Evolutionary conservation across 2,329 filamentous ascomycete species (phyloP).

Genomic region (Microdochium paspali): DNA sequence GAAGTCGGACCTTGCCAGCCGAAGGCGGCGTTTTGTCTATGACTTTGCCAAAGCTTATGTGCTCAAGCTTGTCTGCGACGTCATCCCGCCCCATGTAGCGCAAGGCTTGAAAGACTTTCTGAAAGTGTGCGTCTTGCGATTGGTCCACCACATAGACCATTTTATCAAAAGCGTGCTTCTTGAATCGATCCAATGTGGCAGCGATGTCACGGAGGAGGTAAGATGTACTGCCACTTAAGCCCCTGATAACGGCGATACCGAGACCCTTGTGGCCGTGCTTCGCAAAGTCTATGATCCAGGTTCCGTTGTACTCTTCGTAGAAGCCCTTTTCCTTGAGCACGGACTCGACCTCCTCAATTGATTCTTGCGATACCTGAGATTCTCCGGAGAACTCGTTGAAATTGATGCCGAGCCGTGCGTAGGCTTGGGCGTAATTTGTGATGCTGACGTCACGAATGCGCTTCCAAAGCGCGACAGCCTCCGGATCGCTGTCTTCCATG

Average conservation of each 20-base stretch:
- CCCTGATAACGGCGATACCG: conserved; percentile 56
- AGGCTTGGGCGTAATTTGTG: conserved; percentile 41
- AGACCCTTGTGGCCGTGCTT: conserved; percentile 61
- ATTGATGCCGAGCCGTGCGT: conserved; percentile 42
- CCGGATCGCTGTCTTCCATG: conserved; percentile 47
- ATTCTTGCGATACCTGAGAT: conserved; percentile 46
- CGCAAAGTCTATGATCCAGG: conserved; percentile 58
- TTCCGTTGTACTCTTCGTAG: conserved; percentile 48
- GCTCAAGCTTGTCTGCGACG: conserved; percentile 20
- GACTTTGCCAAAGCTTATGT: conserved; percentile 37
- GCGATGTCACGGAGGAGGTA: conserved; percentile 65
- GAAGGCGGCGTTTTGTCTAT: conserved; percentile 31
- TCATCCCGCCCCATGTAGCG: conserved; percentile 24
- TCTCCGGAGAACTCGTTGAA: conserved; percentile 57
- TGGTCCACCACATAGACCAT: conserved; percentile 29
- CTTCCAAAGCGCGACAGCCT: conserved; percentile 42
- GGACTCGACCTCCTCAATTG: conserved; percentile 44
- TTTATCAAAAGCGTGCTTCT: conserved; percentile 31
- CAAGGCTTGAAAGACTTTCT: conserved; percentile 20
- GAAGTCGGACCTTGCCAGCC: conserved; percentile 40
- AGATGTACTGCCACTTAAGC: conserved; percentile 52
- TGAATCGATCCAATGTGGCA: conserved; percentile 51
- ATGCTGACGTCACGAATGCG: conserved; percentile 45
- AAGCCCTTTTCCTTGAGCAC: conserved; percentile 48
- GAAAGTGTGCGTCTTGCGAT: conserved; percentile 25